These are phyloP conservation scores for Galerina sulciceps DNA, from an alignment of 768 basidiomycete genomes.

Conservation along the genomic window DNA sequence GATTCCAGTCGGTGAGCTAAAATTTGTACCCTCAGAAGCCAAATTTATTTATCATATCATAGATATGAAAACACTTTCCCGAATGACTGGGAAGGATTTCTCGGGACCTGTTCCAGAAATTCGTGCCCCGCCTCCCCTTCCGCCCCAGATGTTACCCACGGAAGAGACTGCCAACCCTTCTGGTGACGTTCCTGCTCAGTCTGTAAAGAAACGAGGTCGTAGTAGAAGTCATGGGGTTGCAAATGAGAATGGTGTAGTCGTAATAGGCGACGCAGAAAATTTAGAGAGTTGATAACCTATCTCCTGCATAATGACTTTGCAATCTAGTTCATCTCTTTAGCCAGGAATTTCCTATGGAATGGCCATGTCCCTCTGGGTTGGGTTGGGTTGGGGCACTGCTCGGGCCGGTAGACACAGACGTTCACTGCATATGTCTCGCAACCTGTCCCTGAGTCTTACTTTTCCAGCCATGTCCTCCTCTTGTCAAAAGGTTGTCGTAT, in stretches of 20 bases:
- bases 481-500: constrained; percentile 47
- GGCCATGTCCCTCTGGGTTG: too few relatives aligned
- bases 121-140: constrained; percentile 39
- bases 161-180: constrained; percentile 16
- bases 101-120: constrained; percentile 82
- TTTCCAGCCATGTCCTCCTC: constrained; percentile 15
- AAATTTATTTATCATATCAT: background rate
- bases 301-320: background rate
- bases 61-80: constrained; percentile 77
- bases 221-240: constrained; percentile 23
- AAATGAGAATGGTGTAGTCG: constrained; percentile 37
- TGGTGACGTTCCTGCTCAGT: constrained; percentile 18
- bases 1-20: constrained; percentile 69
- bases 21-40: background rate
- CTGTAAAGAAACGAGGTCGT: constrained; percentile 31
- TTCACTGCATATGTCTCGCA: background rate
- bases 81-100: constrained; percentile 87
- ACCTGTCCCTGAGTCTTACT: background rate
- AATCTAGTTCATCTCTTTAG: background rate
- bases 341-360: too few relatives aligned
- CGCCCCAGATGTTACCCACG: constrained; percentile 14
- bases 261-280: constrained; percentile 40
- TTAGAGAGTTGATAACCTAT: constrained; percentile 24
- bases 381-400: background rate
- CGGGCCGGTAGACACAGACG: too few relatives aligned